phyloP scores from a whole-genome alignment of 2,329 filamentous ascomycete genomes.

The Colletotrichum plurivorum region DNA sequence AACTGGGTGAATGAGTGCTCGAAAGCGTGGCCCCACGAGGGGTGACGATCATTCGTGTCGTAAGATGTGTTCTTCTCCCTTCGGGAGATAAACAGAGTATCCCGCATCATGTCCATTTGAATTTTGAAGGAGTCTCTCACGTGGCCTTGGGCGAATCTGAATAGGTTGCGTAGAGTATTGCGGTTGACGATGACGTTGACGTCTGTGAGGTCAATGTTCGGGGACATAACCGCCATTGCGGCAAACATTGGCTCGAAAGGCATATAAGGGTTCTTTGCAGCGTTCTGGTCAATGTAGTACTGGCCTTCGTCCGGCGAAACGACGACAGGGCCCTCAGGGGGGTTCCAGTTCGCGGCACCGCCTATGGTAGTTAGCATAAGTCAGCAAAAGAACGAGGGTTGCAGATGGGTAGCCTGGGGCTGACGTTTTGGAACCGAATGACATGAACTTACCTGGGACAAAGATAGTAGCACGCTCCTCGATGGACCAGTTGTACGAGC shows the following conservation, averaged over 20 bases:
- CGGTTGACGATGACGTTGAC: slow-evolving; percentile 5
- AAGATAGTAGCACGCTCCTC: background rate
- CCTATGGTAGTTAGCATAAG: background rate
- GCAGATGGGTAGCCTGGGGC: too few species aligned
- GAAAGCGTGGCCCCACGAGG: slow-evolving; percentile 6
- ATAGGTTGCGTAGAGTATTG: background rate
- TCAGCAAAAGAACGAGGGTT: background rate
- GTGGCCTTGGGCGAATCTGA: background rate
- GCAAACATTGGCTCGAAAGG: slow-evolving; percentile 1
- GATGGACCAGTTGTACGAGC: background rate
- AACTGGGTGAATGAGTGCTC: slow-evolving; percentile 8
- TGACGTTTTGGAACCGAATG: too few species aligned
- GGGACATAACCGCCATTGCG: slow-evolving; percentile 1
- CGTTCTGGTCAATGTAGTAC: background rate
- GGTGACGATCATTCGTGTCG: background rate
- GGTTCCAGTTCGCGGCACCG: background rate
- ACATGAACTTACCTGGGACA: background rate
- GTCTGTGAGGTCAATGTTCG: background rate
- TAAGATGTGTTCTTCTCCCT: background rate
- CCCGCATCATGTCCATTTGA: background rate
- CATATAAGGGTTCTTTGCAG: background rate
- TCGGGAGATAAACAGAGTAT: slow-evolving; percentile 1
- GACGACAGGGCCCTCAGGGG: background rate
- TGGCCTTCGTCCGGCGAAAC: background rate
- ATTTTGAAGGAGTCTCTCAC: background rate